Evolutionary conservation across 345 rosid genomes (phyloP), one percentile per base, ranked within the genome.

Genomic region (Eucalyptus coolabah): DNA sequence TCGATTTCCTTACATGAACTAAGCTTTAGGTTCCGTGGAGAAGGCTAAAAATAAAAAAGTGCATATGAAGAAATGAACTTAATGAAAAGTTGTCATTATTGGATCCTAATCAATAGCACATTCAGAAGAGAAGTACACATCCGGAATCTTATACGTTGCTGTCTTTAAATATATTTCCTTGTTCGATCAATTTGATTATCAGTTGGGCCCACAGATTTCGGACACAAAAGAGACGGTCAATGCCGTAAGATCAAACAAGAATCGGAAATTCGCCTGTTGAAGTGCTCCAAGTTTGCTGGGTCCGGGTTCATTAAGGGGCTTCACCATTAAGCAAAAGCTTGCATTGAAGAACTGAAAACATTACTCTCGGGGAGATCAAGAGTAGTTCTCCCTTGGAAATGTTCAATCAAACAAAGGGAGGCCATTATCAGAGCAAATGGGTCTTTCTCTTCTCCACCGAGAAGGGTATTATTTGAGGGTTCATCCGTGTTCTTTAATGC

Each of bases 231-330:
- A n/a, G 40, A 4, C 11, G 40, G 10, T 16, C 34, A n/a, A 65
- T 0, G 37, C 40, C 2, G 77, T 15, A n/a, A 65, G 8, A n/a
- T 65, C 40, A n/a, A 65, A 65, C 11, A 65, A 65, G 21, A 65
- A 65, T 16, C 21, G 77, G 37, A 4, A 65, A 65, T 65, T 15
- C 40, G 21, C 19, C 77, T 65, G 77, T 65, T 65, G 77, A 65
- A 65, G 77, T 65, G 21, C 77, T 65, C 77, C 1, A 65, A 65
- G 77, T n/a, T 65, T 65, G 19, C 37, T 65, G 40, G 77, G 77
- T 65, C 77, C 40, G 77, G 77, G 77, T 0, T n/a, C 77, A n/a
- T n/a, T 65, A 0, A 65, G 0, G 11, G 21, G 40, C 77, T 1
- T n/a, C 40, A n/a, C 77, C 77, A 8, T 65, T n/a, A n/a, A 65